These are phyloP conservation scores for Apiotrichum porosum DNA, from an alignment of 1,284 basidiomycete genomes.

Conservation along the genomic window DNA sequence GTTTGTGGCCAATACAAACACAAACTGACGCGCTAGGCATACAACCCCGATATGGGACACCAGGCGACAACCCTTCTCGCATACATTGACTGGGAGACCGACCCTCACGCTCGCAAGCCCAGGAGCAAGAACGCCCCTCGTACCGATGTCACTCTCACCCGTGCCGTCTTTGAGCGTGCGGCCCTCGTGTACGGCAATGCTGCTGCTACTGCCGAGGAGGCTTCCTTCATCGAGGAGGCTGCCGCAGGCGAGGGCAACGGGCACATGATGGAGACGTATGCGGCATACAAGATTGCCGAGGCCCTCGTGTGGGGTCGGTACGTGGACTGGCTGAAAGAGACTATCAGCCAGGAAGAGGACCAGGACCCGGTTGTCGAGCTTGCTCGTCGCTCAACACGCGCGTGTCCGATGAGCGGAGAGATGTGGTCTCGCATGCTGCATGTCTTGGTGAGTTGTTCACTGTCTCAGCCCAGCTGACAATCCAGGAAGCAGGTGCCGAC, in stretches of 20 bases:
- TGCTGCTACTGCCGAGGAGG: conserved; percentile 50
- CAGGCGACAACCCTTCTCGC: conserved; percentile 23
- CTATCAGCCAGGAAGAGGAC: conserved; percentile 51
- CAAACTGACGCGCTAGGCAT: conserved; percentile 18
- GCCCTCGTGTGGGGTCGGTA: conserved; percentile 40
- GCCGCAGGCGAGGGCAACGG: conserved; percentile 40
- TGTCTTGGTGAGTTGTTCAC: conserved; percentile 11
- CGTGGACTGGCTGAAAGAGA: conserved; percentile 22
- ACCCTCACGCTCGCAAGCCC: conserved; percentile 55
- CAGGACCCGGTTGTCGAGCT: conserved; percentile 60
- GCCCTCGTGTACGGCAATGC: conserved; percentile 55
- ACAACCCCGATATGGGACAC: conserved; percentile 13
- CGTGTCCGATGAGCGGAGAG: conserved; percentile 36
- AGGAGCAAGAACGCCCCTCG: conserved; percentile 19
- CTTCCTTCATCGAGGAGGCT: conserved; percentile 58
- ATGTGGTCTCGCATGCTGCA: conserved; percentile 35
- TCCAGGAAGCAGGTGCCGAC: conserved; percentile 5
- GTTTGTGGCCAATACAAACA: background rate
- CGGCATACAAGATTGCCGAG: conserved; percentile 38
- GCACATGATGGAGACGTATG: conserved; percentile 16
- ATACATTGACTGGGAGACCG: conserved; percentile 45
- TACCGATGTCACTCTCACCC: conserved; percentile 57
- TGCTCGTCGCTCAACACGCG: conserved; percentile 23
- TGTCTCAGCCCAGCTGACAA: background rate
- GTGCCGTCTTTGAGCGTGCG: conserved; percentile 68